phyloP scores from a whole-genome alignment of 495 filamentous ascomycete species.

The Aspergillus sclerotioniger region DNA sequence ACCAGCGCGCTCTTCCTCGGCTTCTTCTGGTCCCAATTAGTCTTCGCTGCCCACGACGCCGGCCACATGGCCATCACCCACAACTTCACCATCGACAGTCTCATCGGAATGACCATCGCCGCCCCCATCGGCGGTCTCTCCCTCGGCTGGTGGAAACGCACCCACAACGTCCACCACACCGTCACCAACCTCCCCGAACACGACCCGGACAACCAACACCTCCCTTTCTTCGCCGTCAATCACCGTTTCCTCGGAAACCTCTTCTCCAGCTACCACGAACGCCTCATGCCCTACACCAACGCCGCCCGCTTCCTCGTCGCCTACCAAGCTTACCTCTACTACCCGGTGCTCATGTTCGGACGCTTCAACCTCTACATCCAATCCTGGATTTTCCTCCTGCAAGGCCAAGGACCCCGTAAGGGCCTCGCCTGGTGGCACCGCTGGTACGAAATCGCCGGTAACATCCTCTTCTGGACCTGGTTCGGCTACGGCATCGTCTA shows the following conservation, averaged over 20 bases:
- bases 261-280: constrained; percentile 75
- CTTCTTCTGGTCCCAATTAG: constrained; percentile 79
- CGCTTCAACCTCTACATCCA: constrained; percentile 78
- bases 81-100: constrained; percentile 66
- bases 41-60: constrained; percentile 84
- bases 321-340: constrained; percentile 74
- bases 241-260: constrained; percentile 70
- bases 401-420: constrained; percentile 66
- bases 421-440: constrained; percentile 78
- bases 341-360: constrained; percentile 69
- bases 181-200: constrained; percentile 88
- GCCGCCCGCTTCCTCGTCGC: constrained; percentile 62
- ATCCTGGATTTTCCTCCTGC: constrained; percentile 69
- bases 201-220: constrained; percentile 85
- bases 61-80: constrained; percentile 91
- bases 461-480: constrained; percentile 82
- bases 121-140: constrained; percentile 78
- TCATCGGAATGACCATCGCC: constrained; percentile 78
- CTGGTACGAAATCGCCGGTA: constrained; percentile 70
- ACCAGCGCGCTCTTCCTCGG: constrained; percentile 67
- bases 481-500: constrained; percentile 78
- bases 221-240: constrained; percentile 82
- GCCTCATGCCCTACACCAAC: constrained; percentile 70
- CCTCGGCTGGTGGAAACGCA: constrained; percentile 86
- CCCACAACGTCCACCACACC: constrained; percentile 89